Base-by-base conservation (phyloP, 768 basidiomycete genomes). In the Guyanaporus albipodus region DNA sequence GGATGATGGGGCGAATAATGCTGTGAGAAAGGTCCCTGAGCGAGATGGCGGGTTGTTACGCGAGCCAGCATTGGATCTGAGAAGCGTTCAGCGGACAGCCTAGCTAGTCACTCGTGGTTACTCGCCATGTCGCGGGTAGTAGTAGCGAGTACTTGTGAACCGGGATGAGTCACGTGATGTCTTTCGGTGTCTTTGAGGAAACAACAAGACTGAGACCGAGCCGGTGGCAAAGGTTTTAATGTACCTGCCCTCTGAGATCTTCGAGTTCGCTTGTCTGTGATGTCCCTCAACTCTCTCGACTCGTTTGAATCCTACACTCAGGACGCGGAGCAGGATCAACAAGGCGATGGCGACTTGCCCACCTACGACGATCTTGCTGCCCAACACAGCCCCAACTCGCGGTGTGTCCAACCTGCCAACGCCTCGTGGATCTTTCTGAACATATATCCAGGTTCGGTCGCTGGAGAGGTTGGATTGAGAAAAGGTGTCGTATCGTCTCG, bases 391-490 rank as follows among this genome's bases (percentile, higher is more conserved):
- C 85, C 89, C 5, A 91, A 91, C 69, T 91, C 89, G 28, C 84
- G 89, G 87, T 78, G 64, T 55, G 72, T 50, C 17, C 36, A 52
- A 36, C 46, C 33, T n/a, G 40, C n/a, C 46, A 39, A n/a, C 44
- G n/a, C n/a, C n/a, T 27, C 37, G 34, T 32, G 15, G 7, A 9
- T 15, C 21, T 21, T 22, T 37, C 43, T 52, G 12, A 50, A 46
- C 17, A 44, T 45, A n/a, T 23, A 29, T 17, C 8, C 56, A 91
- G 89, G 58, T 91, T 91, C 57, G 89, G 89, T 17, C 73, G 89
- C 48, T 92, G 89, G 89, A 78, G 76, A 60, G 80, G 82, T 6
- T 92, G 89, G 89, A 86, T 92, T 46, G 89, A 92, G 70, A 92
- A 91, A 66, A 77, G 89, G 88, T 84, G 53, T 39, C 68, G 6